Conservation (phyloP, 805 yeast genomes). For the Saturnispora halmiae region DNA sequence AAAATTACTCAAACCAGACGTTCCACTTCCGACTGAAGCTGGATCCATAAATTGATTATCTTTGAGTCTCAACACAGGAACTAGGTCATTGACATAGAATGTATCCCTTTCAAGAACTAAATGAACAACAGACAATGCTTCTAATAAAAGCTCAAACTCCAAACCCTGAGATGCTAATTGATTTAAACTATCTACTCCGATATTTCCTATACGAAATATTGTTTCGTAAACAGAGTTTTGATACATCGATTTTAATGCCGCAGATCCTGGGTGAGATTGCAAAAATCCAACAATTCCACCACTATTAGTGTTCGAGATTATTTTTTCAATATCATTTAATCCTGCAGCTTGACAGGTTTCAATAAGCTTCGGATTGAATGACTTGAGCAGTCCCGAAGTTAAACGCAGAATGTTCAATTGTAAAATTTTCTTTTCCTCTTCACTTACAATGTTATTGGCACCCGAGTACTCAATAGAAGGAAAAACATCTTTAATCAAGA, state of each 20-base stretch:
- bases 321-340: slow-evolving; percentile 36
- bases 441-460: slow-evolving; percentile 19
- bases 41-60: slow-evolving; percentile 34
- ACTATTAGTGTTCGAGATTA: slow-evolving; percentile 26
- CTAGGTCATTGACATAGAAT: slow-evolving; percentile 45
- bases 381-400: slow-evolving; percentile 37
- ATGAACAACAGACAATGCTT: slow-evolving; percentile 37
- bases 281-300: slow-evolving; percentile 41
- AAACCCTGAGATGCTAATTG: slow-evolving; percentile 30
- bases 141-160: slow-evolving; percentile 30
- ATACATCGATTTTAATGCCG: slow-evolving; percentile 53
- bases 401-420: slow-evolving; percentile 48
- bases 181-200: slow-evolving; percentile 50
- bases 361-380: slow-evolving; percentile 46
- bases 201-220: slow-evolving; percentile 46
- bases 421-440: slow-evolving; percentile 33
- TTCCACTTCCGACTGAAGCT: slow-evolving; percentile 35
- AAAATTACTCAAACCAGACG: slow-evolving; percentile 52
- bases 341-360: slow-evolving; percentile 42
- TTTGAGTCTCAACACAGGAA: slow-evolving; percentile 40
- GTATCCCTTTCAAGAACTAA: slow-evolving; percentile 45
- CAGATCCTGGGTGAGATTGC: slow-evolving; percentile 62
- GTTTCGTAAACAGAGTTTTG: slow-evolving; percentile 46
- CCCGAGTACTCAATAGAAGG: slow-evolving; percentile 38
- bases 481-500: slow-evolving; percentile 57